Conservation (phyloP, 108 stramenopile genomes). For the Nitzschia palea region DNA sequence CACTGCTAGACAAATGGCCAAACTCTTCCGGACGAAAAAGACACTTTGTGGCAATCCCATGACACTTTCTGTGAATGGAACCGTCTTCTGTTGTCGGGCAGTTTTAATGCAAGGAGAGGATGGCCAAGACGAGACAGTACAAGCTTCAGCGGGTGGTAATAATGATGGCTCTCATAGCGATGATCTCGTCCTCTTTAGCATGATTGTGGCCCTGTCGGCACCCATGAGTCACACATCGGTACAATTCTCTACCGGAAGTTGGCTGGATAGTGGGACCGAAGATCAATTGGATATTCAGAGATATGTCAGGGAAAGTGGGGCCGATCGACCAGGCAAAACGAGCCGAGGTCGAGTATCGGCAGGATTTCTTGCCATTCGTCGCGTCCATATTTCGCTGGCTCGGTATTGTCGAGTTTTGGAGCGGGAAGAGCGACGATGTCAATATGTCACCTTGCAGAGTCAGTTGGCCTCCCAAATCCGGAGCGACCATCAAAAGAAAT, state of each 20-base stretch:
- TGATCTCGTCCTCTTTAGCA: conserved; percentile 60
- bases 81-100: conserved; percentile 83
- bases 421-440: conserved; percentile 78
- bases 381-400: conserved; percentile 72
- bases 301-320: conserved; percentile 14
- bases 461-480: conserved; percentile 42
- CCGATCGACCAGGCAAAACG: conserved; percentile 9
- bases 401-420: conserved; percentile 71
- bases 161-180: not conserved
- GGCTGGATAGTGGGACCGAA: conserved; percentile 11
- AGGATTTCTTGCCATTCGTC: conserved; percentile 52
- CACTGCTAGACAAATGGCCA: conserved; percentile 73
- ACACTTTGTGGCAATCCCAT: conserved; percentile 79
- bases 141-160: not conserved
- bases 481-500: conserved; percentile 39
- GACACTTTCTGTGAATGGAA: conserved; percentile 74
- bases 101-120: conserved; percentile 53
- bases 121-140: not conserved
- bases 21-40: conserved; percentile 81
- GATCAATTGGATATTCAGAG: conserved; percentile 28
- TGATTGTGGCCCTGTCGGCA: conserved; percentile 72
- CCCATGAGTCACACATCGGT: conserved; percentile 20
- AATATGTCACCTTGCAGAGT: conserved; percentile 70
- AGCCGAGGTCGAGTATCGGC: conserved; percentile 18
- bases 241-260: conserved; percentile 17